Conservation (phyloP, 495 filamentous ascomycete species). For the Talaromyces stipitatus region DNA sequence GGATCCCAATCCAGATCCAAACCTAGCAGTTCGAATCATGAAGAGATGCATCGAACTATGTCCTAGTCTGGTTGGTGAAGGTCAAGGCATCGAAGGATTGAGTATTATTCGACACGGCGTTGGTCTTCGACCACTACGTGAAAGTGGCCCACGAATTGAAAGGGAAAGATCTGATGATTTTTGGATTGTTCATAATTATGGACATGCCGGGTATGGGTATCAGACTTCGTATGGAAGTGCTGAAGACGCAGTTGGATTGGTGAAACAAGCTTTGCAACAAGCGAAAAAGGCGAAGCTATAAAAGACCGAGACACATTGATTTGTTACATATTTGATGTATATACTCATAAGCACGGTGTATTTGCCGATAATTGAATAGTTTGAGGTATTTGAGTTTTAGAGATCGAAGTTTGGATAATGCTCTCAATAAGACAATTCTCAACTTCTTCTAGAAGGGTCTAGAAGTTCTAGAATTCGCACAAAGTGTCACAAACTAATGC, state of each 20-base stretch:
- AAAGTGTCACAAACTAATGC: no score
- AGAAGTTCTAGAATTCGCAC: background rate
- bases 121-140: constrained; percentile 70
- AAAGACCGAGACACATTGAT: no score
- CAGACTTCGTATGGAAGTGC: constrained; percentile 85
- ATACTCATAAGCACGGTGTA: background rate
- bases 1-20: constrained; percentile 75
- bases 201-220: constrained; percentile 89
- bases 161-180: constrained; percentile 65
- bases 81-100: constrained; percentile 71
- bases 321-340: background rate
- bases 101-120: constrained; percentile 86
- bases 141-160: constrained; percentile 74
- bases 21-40: constrained; percentile 83
- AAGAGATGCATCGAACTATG: constrained; percentile 64
- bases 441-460: background rate
- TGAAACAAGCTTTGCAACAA: constrained; percentile 49
- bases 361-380: no score
- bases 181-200: constrained; percentile 90
- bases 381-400: no score
- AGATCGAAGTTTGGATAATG: no score
- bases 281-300: constrained; percentile 30
- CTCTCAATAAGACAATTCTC: no score
- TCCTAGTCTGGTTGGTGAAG: constrained; percentile 61
- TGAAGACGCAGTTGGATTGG: constrained; percentile 57